These are phyloP conservation scores for Gamsiella multidivaricata DNA, from an alignment of 192 early-diverging fungal genomes.

Conservation along the genomic window DNA sequence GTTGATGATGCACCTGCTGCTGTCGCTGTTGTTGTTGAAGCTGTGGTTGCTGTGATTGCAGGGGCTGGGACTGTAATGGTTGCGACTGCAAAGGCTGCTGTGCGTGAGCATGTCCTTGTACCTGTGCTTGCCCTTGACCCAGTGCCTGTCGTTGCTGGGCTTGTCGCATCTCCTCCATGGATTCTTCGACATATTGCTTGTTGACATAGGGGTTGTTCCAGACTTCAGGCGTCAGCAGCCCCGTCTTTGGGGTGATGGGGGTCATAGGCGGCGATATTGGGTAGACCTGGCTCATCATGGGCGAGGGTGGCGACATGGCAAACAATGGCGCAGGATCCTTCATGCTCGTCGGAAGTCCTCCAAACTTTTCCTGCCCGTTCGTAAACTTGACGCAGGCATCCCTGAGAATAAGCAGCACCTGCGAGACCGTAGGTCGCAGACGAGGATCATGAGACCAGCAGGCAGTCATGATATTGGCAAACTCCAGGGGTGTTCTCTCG, in stretches of 20 bases:
- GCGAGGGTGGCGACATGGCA: slow-evolving; percentile 30
- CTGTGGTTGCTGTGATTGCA: slow-evolving; percentile 4
- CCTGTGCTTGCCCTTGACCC: slow-evolving; percentile 4
- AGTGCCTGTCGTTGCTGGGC: slow-evolving; percentile 1
- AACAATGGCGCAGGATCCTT: slow-evolving; percentile 30
- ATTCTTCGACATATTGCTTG: slow-evolving; percentile 30
- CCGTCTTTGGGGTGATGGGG: slow-evolving; percentile 12
- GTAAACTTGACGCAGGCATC: slow-evolving; percentile 20
- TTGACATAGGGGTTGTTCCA: slow-evolving; percentile 51
- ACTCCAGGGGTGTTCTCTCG: slow-evolving; percentile 25
- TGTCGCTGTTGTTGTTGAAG: slow-evolving; percentile 2
- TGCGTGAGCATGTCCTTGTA: neutral
- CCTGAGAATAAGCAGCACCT: slow-evolving; percentile 40
- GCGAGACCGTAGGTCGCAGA: slow-evolving; percentile 36
- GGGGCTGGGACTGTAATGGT: neutral
- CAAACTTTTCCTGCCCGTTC: slow-evolving; percentile 4
- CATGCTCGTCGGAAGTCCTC: slow-evolving; percentile 22
- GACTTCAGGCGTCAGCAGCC: slow-evolving; percentile 28
- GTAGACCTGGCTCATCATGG: neutral
- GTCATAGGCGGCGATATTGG: slow-evolving; percentile 29
- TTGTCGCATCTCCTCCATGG: slow-evolving; percentile 15
- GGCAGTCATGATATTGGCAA: slow-evolving; percentile 45
- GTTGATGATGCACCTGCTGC: slow-evolving; percentile 6
- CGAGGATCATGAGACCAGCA: slow-evolving; percentile 51
- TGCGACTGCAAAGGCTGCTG: slow-evolving; percentile 2